Base-by-base conservation (phyloP, 1,284 basidiomycete species). In the Trametes pubescens region DNA sequence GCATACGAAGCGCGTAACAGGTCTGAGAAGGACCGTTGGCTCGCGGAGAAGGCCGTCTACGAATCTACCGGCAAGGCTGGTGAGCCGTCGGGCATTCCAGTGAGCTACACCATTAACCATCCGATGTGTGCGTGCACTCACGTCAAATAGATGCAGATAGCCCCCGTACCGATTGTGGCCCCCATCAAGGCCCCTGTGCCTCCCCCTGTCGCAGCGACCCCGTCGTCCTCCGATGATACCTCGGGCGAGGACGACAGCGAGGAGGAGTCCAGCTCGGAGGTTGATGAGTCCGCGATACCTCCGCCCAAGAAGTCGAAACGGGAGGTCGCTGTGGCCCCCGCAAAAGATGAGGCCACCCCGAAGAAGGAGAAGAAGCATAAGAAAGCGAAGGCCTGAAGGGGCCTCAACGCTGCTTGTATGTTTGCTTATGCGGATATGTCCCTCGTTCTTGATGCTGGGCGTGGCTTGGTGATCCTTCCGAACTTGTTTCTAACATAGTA, bases 1-100 rank as follows among this genome's bases (percentile, higher is more conserved):
- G 66, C 66, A 34, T 82, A 82, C 65, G 76, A 79, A 64, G 69
- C 68, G 8, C 73, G 74, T 11, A 77, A 78, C 61, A 77, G 74
- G 49, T 70, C 62, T 7, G 75, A 74, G 8, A 82, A 81, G 72
- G 75, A 75, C 8, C 56, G 71, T 32, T 82, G 79, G 69, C 72
- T 77, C 44, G 65, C 62, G 38, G 67, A 77, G 52, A 78, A 78
- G 63, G 69, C 67, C 37, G 73, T 69, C 0, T 78, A 79, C 62
- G 75, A 78, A 22, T 65, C 59, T 48, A 16, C 21, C 34, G 65
- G 59, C 53, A 56, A 64, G 56, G 66, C 44, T 38, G 69, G 48
- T 18, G 59, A 59, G 24, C 49, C 61, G 24, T 34, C 67, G 35
- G 61, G 57, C 22, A 59, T 57, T 34, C 56, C 64, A 24, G 70